Evolutionary conservation across 345 rosid genomes (phyloP).

Genomic region (Populus euphratica): DNA sequence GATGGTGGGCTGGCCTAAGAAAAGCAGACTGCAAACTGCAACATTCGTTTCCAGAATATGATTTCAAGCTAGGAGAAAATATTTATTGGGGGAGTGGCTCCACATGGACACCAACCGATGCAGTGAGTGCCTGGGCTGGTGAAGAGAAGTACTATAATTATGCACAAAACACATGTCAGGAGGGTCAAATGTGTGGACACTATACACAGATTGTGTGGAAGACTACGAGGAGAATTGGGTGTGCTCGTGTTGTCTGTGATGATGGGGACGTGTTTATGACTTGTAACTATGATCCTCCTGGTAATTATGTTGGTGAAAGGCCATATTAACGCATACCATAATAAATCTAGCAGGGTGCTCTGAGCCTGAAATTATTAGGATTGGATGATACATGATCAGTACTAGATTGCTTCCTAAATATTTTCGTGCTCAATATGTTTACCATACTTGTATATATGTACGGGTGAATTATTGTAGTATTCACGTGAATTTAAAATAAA

Average conservation of each 20-base stretch:
- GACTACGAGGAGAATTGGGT: constrained; percentile 58
- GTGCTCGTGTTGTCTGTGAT: constrained; percentile 71
- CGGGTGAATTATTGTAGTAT: too few species aligned
- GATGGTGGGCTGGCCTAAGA: constrained; percentile 77
- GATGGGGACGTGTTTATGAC: constrained; percentile 84
- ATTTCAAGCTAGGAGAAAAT: constrained; percentile 73
- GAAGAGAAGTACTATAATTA: constrained; percentile 74
- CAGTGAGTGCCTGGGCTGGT: constrained; percentile 61
- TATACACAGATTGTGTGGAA: constrained; percentile 89
- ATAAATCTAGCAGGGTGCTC: too few species aligned
- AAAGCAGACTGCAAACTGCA: constrained; percentile 51
- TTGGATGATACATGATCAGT: too few species aligned
- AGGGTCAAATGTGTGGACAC: constrained; percentile 77
- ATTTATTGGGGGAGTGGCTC: constrained; percentile 77
- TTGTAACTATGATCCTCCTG: constrained; percentile 84
- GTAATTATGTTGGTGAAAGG: constrained; percentile 72
- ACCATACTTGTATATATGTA: too few species aligned
- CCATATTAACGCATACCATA: constrained; percentile 40
- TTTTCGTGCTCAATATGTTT: too few species aligned
- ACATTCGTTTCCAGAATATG: constrained; percentile 63
- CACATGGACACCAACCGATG: constrained; percentile 57
- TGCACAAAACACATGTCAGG: constrained; percentile 44
- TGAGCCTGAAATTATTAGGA: too few species aligned
- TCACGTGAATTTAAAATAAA: too few species aligned
- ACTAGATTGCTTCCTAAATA: too few species aligned